These are phyloP conservation scores for Xerocomellus chrysenteron DNA, from an alignment of 768 basidiomycete genomes.

Conservation along the genomic window DNA sequence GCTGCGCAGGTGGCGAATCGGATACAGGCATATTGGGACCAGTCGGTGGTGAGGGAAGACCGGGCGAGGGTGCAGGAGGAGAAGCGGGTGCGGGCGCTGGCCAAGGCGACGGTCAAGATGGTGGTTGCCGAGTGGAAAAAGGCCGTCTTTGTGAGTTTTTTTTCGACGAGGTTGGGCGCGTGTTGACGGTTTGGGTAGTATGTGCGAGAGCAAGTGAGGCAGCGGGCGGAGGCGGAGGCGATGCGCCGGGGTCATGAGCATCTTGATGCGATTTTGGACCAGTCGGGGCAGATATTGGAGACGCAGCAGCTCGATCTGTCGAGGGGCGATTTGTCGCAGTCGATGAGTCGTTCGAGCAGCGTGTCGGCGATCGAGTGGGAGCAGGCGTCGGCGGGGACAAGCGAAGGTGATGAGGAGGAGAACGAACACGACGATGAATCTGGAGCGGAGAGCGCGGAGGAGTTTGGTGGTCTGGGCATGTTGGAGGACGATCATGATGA, in stretches of 20 bases:
- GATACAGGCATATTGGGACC: constrained; percentile 76
- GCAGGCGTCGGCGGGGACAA: constrained; percentile 11
- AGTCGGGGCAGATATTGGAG: constrained; percentile 83
- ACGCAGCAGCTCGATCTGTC: constrained; percentile 75
- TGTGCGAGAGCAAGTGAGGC: constrained; percentile 67
- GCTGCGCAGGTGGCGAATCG: constrained; percentile 60
- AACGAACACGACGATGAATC: constrained; percentile 27
- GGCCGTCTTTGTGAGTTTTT: constrained; percentile 71
- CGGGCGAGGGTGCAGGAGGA: constrained; percentile 61
- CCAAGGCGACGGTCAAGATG: constrained; percentile 68
- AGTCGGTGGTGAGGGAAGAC: constrained; percentile 59
- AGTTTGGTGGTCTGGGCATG: constrained; percentile 36
- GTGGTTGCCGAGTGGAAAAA: constrained; percentile 85
- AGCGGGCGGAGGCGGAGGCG: constrained; percentile 72
- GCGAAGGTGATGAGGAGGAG: constrained; percentile 26
- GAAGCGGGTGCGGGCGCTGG: constrained; percentile 59
- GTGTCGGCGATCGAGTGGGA: constrained; percentile 34
- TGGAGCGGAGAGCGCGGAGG: constrained; percentile 33
- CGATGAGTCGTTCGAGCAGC: constrained; percentile 60
- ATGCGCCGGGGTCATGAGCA: constrained; percentile 77
- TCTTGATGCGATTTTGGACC: constrained; percentile 85
- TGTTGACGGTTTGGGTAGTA: constrained; percentile 44
- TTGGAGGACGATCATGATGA: constrained; percentile 14
- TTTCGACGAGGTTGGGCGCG: neutral
- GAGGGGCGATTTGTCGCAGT: constrained; percentile 44